Evolutionary conservation across 2,329 filamentous ascomycete genomes (phyloP).

Genomic region (Metarhizium rileyi): DNA sequence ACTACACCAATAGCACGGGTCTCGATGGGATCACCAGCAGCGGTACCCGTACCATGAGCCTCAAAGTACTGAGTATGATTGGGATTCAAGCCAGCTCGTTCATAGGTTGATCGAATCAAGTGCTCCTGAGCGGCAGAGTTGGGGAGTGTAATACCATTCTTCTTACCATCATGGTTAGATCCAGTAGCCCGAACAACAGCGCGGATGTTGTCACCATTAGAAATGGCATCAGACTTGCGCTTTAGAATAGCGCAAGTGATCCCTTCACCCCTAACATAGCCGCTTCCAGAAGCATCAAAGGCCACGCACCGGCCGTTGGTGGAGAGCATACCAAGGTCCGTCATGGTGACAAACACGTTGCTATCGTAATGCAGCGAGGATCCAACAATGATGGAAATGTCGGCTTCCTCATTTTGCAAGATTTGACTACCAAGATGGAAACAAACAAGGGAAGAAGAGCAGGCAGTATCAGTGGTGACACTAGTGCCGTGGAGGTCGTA

Average conservation of each 20-base stretch:
- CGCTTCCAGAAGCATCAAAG: constrained; percentile 27
- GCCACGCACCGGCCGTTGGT: constrained; percentile 18
- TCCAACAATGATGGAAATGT: constrained; percentile 2
- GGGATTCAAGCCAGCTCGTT: constrained; percentile 12
- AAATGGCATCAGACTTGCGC: constrained; percentile 29
- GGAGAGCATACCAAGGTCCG: constrained; percentile 7
- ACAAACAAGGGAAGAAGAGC: constrained; percentile 24
- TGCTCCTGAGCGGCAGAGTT: constrained; percentile 9
- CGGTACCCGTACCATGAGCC: constrained; percentile 31
- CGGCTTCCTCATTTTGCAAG: constrained; percentile 3
- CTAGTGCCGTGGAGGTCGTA: constrained; percentile 21
- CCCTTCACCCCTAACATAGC: constrained; percentile 36
- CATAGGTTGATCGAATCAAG: constrained; percentile 3
- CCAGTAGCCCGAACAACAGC: constrained; percentile 2
- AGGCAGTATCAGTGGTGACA: constrained; percentile 28
- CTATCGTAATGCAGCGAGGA: constrained; percentile 9
- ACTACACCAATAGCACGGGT: constrained; percentile 12
- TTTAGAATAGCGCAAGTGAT: constrained; percentile 32
- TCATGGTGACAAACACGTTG: neutral
- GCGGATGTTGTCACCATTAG: constrained; percentile 28
- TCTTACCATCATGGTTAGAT: neutral
- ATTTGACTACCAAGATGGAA: constrained; percentile 16
- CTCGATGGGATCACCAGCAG: constrained; percentile 21
- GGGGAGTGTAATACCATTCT: constrained; percentile 2
- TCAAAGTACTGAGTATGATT: constrained; percentile 23